Conservation (phyloP, 805 yeast species). For the Isabelozyma rhagii region DNA sequence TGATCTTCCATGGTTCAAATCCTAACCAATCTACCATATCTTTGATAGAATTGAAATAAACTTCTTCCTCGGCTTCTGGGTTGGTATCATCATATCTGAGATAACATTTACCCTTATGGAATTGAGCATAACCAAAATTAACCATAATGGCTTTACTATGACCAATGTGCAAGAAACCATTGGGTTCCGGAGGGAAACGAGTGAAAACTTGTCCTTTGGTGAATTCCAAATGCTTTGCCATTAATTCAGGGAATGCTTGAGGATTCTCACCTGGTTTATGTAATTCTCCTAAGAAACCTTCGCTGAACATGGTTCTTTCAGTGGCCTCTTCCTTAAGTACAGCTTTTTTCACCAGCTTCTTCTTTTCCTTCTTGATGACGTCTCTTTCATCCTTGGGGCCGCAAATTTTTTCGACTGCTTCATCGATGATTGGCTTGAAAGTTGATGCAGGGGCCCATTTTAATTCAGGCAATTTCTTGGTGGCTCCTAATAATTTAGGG, state of each 20-base stretch:
- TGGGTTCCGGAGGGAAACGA: constrained; percentile 98
- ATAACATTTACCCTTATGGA: constrained; percentile 82
- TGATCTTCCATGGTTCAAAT: constrained; percentile 87
- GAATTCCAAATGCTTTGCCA: constrained; percentile 72
- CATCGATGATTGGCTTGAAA: constrained; percentile 86
- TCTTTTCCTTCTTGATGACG: constrained; percentile 71
- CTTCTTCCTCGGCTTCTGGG: constrained; percentile 97
- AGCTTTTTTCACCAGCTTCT: constrained; percentile 29
- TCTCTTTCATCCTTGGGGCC: constrained; percentile 99
- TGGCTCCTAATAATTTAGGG: constrained; percentile 72
- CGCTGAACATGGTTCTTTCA: constrained; percentile 78
- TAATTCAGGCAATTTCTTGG: constrained; percentile 68
- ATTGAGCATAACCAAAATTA: constrained; percentile 94
- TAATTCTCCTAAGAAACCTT: constrained; percentile 92
- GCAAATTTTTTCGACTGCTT: constrained; percentile 60
- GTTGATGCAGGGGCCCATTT: constrained; percentile 90
- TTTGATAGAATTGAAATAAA: constrained; percentile 78
- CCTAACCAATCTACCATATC: constrained; percentile 94
- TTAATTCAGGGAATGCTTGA: constrained; percentile 81
- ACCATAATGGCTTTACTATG: constrained; percentile 98
- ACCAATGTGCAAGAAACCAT: constrained; percentile 96
- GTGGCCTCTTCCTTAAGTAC: constrained; percentile 1
- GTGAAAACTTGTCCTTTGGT: constrained; percentile 85
- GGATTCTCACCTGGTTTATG: constrained; percentile 96
- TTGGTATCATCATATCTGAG: constrained; percentile 96